Conservation (phyloP, 441 rosid genomes). For the Pelargonium citronellum region DNA sequence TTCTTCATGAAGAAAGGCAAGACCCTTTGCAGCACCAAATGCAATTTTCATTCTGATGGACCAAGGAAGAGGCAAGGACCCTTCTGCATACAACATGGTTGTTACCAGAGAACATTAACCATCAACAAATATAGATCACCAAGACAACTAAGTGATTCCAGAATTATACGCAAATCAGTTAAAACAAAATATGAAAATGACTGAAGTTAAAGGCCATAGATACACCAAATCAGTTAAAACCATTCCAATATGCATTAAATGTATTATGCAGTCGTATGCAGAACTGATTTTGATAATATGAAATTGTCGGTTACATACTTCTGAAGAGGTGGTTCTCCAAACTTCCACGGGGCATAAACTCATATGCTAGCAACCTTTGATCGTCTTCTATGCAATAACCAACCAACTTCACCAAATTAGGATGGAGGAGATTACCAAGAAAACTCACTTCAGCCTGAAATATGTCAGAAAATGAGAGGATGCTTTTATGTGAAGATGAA, state of each 20-base stretch:
- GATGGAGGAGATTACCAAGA: slow-evolving; percentile 57
- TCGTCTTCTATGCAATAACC: slow-evolving; percentile 64
- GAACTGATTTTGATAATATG: background rate
- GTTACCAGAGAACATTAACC: slow-evolving; percentile 32
- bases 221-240: too few species aligned
- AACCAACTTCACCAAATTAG: slow-evolving; percentile 51
- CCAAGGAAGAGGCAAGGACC: slow-evolving; percentile 77
- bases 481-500: background rate
- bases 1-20: slow-evolving; percentile 67
- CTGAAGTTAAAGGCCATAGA: too few species aligned
- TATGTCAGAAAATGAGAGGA: slow-evolving; percentile 14
- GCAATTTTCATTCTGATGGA: slow-evolving; percentile 3
- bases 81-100: slow-evolving; percentile 41
- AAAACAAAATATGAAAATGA: too few species aligned
- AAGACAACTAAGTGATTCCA: too few species aligned
- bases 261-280: too few species aligned
- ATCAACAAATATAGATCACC: background rate
- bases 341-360: slow-evolving; percentile 62
- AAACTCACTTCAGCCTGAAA: slow-evolving; percentile 56
- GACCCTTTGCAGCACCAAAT: slow-evolving; percentile 45
- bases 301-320: slow-evolving; percentile 35
- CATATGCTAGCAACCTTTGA: slow-evolving; percentile 51
- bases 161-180: too few species aligned
- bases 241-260: too few species aligned
- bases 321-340: slow-evolving; percentile 60